These are phyloP conservation scores for Stenogyne calaminthoides DNA, from an alignment of 305 asterid genomes.

Conservation along the genomic window DNA sequence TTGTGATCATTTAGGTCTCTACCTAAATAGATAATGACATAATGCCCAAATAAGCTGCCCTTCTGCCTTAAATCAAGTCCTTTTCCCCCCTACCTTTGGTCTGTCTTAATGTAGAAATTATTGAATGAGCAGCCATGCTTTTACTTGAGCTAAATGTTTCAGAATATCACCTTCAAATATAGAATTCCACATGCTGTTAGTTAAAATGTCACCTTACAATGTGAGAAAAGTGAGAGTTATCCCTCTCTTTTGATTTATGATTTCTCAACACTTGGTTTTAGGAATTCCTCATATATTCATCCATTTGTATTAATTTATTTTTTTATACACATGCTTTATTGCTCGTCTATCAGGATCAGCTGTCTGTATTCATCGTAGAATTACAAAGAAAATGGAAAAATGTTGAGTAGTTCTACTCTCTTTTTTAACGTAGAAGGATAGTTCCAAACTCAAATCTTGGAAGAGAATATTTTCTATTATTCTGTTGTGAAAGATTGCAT, in stretches of 20 bases:
- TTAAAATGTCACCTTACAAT: conserved; percentile 5
- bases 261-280: background rate
- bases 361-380: background rate
- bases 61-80: conserved; percentile 10
- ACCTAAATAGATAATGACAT: conserved; percentile 27
- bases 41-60: conserved; percentile 18
- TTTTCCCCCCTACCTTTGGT: background rate
- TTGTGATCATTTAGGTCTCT: conserved; percentile 21
- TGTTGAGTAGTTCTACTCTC: background rate
- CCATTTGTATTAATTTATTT: background rate
- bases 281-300: background rate
- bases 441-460: background rate
- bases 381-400: background rate
- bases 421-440: conserved; percentile 10
- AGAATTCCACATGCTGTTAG: background rate
- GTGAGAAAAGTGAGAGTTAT: conserved; percentile 19
- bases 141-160: background rate
- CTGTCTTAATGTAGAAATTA: conserved; percentile 15
- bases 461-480: background rate
- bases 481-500: conserved; percentile 4
- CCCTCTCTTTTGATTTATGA: background rate
- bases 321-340: background rate
- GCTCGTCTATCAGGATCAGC: background rate
- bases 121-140: background rate
- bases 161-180: background rate